A percentile compares a stretch with the other conserved stretches of the same genome.
phyloP scores from a whole-genome alignment of 768 basidiomycete species.

The Rhizopogon sp. region DNA sequence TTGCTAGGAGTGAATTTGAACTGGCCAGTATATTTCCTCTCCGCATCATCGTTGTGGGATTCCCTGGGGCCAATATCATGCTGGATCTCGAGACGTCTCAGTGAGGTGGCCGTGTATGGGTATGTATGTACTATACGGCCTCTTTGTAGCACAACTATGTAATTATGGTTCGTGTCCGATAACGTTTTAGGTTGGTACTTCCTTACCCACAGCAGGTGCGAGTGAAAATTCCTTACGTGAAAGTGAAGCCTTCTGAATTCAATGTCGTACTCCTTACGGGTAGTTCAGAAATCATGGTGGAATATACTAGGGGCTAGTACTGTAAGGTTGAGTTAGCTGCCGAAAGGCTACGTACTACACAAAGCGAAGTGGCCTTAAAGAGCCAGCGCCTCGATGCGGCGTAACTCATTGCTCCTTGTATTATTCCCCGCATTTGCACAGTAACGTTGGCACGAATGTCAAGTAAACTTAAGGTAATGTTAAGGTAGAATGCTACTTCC shows the following conservation, averaged over 20 bases:
- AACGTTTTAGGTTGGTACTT: neutral
- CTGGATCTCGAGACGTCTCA: neutral
- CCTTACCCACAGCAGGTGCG: neutral
- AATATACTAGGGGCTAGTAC: too few species aligned
- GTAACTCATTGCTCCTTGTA: neutral
- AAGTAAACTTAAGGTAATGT: neutral
- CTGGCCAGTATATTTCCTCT: neutral
- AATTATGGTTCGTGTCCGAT: neutral
- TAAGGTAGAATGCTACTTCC: neutral
- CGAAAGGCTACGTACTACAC: neutral
- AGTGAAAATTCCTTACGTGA: neutral
- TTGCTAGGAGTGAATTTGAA: neutral
- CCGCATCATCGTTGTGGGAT: neutral
- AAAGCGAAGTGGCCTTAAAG: neutral
- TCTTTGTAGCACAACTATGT: neutral
- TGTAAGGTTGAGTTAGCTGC: neutral
- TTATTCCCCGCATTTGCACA: constrained; percentile 15
- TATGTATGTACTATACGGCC: neutral
- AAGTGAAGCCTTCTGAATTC: neutral
- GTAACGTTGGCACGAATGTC: constrained; percentile 1
- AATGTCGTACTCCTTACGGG: neutral
- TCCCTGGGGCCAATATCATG: neutral
- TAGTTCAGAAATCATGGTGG: neutral
- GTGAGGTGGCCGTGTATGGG: neutral
- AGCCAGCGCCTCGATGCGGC: neutral